Evolutionary conservation across 345 rosid genomes (phyloP).

Genomic region (Psidium friedrichsthalianum): DNA sequence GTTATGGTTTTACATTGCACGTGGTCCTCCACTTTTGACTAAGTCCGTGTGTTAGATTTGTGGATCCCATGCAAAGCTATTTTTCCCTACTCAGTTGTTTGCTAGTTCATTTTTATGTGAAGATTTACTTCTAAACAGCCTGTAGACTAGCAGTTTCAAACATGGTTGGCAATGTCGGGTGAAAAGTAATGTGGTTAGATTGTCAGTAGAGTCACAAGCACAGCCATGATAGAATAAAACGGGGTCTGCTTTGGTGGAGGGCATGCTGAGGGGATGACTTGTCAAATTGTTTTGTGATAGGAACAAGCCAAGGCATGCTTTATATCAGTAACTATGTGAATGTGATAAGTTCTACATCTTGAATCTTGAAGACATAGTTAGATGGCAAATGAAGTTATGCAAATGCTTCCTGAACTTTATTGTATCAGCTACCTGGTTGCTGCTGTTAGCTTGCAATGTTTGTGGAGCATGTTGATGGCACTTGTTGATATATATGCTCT

Average conservation of each 20-base stretch:
- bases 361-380: background rate
- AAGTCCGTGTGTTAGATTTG: background rate
- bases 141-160: background rate
- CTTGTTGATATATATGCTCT: constrained; percentile 51
- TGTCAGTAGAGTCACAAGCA: background rate
- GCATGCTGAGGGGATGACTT: background rate
- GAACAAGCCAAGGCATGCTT: background rate
- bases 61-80: background rate
- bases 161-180: background rate
- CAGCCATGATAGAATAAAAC: background rate
- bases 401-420: background rate
- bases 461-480: constrained; percentile 70
- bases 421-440: constrained; percentile 56
- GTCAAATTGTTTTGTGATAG: background rate
- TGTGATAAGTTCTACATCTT: background rate
- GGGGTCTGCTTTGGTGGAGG: background rate
- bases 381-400: background rate
- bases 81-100: background rate
- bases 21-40: background rate
- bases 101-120: background rate
- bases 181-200: background rate
- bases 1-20: background rate
- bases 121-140: background rate
- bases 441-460: constrained; percentile 56
- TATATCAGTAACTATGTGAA: background rate